These are phyloP conservation scores for Cucurbita maxima DNA, from an alignment of 306 rosid species.

Conservation along the genomic window DNA sequence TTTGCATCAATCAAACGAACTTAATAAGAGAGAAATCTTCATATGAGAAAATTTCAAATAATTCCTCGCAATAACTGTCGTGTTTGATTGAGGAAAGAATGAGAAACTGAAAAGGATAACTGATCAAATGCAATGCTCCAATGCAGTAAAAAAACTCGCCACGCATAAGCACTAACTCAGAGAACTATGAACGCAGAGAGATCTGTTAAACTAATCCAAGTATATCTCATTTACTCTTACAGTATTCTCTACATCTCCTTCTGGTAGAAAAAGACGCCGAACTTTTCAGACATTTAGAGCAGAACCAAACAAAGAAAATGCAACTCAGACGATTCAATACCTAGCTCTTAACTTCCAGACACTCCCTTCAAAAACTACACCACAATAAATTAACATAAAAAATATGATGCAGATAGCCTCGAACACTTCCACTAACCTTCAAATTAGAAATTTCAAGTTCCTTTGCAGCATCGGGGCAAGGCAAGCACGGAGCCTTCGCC, in stretches of 20 bases:
- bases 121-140: background rate
- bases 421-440: slow-evolving; percentile 27
- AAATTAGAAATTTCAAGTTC: slow-evolving; percentile 38
- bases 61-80: background rate
- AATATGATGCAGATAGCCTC: background rate
- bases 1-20: background rate
- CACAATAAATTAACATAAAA: background rate
- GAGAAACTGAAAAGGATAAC: background rate
- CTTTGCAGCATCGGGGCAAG: slow-evolving; percentile 10
- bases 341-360: background rate
- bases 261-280: background rate
- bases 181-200: background rate
- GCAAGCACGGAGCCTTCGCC: slow-evolving; percentile 9
- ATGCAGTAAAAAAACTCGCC: background rate
- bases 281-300: background rate
- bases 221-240: background rate
- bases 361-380: background rate
- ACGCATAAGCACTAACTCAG: background rate
- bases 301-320: background rate
- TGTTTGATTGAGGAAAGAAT: background rate
- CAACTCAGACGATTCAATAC: background rate
- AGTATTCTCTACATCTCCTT: background rate
- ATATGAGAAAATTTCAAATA: background rate
- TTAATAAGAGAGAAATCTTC: background rate
- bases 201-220: background rate